Evolutionary conservation across 163 green algal species (phyloP).

Genomic region (Chlorella variabilis): DNA sequence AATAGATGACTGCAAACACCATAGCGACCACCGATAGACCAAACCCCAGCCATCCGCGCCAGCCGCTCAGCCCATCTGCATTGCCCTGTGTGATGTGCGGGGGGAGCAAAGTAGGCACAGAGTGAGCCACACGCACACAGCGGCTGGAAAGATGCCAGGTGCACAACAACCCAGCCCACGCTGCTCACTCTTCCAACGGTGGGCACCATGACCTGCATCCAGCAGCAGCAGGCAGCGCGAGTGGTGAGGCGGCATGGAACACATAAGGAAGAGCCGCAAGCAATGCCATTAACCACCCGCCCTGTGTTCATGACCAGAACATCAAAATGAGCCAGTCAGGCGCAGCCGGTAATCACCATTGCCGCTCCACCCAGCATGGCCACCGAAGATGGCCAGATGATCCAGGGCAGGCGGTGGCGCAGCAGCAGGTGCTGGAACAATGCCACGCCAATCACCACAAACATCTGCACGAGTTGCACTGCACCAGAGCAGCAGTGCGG

Average conservation of each 20-base stretch:
- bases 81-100: background rate
- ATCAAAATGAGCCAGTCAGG: too few species aligned
- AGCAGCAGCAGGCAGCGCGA: too few species aligned
- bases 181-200: background rate
- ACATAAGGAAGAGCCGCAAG: too few species aligned
- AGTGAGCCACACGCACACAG: too few species aligned
- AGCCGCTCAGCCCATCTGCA: background rate
- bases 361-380: conserved; percentile 17
- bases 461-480: conserved; percentile 29
- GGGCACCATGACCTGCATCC: conserved; percentile 27
- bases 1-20: conserved; percentile 3
- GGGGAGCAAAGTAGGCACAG: too few species aligned
- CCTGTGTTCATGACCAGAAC: too few species aligned
- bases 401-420: background rate
- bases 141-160: too few species aligned
- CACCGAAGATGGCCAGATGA: conserved; percentile 21
- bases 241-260: too few species aligned
- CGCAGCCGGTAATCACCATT: too few species aligned
- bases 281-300: too few species aligned
- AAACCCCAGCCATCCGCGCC: conserved; percentile 32
- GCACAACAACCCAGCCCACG: too few species aligned
- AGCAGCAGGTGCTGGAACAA: conserved; percentile 32
- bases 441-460: conserved; percentile 16
- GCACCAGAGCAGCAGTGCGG: conserved; percentile 4
- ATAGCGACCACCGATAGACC: conserved; percentile 1